Conservation (phyloP, 2,329 filamentous ascomycete species). For the Fusarium pseudonygamai region DNA sequence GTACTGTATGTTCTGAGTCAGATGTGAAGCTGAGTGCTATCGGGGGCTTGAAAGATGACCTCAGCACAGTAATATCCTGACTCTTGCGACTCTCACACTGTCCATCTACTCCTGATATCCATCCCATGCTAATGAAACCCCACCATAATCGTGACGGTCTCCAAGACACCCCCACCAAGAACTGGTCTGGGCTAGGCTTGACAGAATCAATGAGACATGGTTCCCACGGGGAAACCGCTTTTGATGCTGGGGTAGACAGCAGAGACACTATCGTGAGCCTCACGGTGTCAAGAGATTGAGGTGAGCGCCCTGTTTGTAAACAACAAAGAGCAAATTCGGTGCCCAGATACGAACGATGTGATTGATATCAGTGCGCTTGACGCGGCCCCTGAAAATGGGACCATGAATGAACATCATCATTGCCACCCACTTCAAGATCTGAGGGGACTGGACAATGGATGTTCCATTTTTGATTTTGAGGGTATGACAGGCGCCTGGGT, state of each 20-base stretch:
- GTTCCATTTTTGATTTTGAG: conserved; percentile 12
- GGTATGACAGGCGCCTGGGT: conserved; percentile 19
- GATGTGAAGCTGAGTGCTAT: neutral
- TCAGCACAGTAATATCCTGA: conserved; percentile 2
- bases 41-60: neutral
- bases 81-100: neutral
- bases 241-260: conserved; percentile 5
- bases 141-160: conserved; percentile 16
- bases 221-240: conserved; percentile 23
- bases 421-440: conserved; percentile 25
- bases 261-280: conserved; percentile 25
- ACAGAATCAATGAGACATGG: conserved; percentile 32
- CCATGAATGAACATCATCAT: conserved; percentile 23
- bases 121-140: conserved; percentile 29
- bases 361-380: neutral
- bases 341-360: neutral
- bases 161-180: conserved; percentile 36
- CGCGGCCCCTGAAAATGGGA: conserved; percentile 16
- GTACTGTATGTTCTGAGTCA: conserved; percentile 39
- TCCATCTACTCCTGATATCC: neutral
- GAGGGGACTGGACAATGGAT: neutral
- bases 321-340: neutral
- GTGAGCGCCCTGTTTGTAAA: neutral
- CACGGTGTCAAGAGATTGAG: neutral
- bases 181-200: conserved; percentile 13